Conservation (phyloP, 1,139 yeast species). For the Yamadazyma trypodendri region DNA sequence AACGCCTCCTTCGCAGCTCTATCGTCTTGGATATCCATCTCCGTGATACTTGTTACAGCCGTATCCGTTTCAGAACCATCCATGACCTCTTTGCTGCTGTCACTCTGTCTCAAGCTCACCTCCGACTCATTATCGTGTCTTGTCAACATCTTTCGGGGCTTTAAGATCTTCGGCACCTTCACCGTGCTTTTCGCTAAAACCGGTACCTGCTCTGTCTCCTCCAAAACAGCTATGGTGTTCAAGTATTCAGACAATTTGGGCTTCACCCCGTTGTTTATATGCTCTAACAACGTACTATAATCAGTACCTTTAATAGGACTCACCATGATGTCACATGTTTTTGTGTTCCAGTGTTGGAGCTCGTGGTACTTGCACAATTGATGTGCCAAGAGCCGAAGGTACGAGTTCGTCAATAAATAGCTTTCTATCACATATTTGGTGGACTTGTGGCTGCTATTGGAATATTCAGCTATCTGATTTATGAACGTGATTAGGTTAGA, state of each 20-base stretch:
- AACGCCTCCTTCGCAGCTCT: conserved; percentile 32
- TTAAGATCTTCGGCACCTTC: conserved; percentile 4
- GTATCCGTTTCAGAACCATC: conserved; percentile 12
- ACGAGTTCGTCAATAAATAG: conserved; percentile 57
- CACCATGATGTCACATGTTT: conserved; percentile 28
- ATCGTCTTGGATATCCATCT: conserved; percentile 1
- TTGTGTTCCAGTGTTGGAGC: conserved; percentile 34
- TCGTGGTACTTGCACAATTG: conserved; percentile 68
- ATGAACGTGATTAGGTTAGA: conserved; percentile 42
- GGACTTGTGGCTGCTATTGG: conserved; percentile 3
- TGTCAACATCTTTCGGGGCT: conserved; percentile 5
- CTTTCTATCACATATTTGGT: not conserved
- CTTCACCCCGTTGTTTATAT: conserved; percentile 3
- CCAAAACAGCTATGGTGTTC: conserved; percentile 10
- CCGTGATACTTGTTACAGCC: not conserved
- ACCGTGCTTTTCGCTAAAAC: not conserved
- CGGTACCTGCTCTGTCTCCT: not conserved
- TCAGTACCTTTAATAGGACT: conserved; percentile 17
- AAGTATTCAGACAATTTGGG: not conserved
- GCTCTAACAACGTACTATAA: conserved; percentile 11
- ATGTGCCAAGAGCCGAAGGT: conserved; percentile 63
- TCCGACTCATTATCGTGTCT: not conserved
- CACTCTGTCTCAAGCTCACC: conserved; percentile 19
- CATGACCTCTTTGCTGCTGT: conserved; percentile 7
- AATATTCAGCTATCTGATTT: conserved; percentile 9